phyloP scores from a whole-genome alignment of 2,329 filamentous ascomycete species.

The Aspergillus novofumigatus region DNA sequence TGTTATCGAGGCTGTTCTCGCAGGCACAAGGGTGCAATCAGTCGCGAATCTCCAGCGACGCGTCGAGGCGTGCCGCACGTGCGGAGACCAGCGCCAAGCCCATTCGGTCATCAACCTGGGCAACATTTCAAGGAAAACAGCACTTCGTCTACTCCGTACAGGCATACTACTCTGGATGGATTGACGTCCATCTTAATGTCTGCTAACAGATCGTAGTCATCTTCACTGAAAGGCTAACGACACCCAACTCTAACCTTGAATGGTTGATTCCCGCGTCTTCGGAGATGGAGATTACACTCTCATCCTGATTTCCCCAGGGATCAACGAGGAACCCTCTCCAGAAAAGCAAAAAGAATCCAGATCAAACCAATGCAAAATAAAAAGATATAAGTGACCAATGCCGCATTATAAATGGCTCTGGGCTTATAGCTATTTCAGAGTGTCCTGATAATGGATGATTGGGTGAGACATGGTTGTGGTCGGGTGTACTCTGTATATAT shows the following conservation, averaged over 20 bases:
- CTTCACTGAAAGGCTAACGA: not conserved
- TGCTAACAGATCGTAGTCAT: too few species aligned
- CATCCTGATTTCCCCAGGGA: too few species aligned
- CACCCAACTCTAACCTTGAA: too few species aligned
- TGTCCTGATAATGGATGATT: too few species aligned
- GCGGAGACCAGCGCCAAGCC: slow-evolving; percentile 15
- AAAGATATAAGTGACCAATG: not conserved
- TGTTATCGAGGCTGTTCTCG: not conserved
- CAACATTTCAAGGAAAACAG: not conserved
- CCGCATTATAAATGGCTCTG: too few species aligned
- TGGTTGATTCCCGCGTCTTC: too few species aligned
- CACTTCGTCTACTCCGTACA: too few species aligned
- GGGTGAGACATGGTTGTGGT: too few species aligned
- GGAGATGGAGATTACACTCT: too few species aligned
- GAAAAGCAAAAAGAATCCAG: not conserved
- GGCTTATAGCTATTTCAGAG: too few species aligned
- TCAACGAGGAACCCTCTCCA: too few species aligned
- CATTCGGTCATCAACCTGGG: not conserved
- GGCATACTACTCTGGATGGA: not conserved
- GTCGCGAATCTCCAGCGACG: slow-evolving; percentile 18
- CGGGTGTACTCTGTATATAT: too few species aligned
- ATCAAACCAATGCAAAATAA: not conserved
- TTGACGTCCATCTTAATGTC: not conserved
- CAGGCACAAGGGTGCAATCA: slow-evolving; percentile 3
- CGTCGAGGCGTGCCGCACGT: slow-evolving; percentile 17